Evolutionary conservation across 2,329 filamentous ascomycete genomes (phyloP).

Genomic region (Bipolaris bicolor): DNA sequence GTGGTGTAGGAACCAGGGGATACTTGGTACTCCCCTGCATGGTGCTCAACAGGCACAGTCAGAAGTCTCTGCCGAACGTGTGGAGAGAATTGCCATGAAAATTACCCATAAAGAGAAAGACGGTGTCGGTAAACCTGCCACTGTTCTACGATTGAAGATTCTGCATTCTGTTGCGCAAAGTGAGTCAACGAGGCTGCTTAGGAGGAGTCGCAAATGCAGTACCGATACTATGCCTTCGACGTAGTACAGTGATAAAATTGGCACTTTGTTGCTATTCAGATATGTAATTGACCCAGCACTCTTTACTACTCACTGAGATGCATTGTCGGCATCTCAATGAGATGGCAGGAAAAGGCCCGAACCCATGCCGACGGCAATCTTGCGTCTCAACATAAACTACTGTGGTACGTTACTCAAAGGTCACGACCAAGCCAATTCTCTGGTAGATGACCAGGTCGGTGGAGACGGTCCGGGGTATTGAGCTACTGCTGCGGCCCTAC

Average conservation of each 20-base stretch:
- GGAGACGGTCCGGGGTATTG: constrained; percentile 5
- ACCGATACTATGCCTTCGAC: background rate
- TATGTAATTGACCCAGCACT: background rate
- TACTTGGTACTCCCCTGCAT: background rate
- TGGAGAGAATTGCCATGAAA: background rate
- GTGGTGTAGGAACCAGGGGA: background rate
- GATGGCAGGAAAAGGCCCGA: constrained; percentile 9
- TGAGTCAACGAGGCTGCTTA: background rate
- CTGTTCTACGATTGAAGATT: background rate
- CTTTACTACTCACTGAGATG: background rate
- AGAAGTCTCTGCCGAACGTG: background rate
- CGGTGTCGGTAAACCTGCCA: constrained; percentile 4
- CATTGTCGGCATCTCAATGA: constrained; percentile 1
- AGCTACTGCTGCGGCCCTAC: background rate
- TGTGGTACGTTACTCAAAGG: background rate
- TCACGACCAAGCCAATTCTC: background rate
- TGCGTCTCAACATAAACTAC: constrained; percentile 1
- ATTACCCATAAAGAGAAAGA: background rate
- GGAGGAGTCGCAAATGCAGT: constrained; percentile 4
- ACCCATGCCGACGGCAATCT: background rate
- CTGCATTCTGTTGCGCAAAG: background rate
- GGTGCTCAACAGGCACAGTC: background rate
- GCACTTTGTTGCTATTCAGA: background rate
- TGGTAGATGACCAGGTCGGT: constrained; percentile 11
- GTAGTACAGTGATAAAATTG: background rate